These are phyloP conservation scores for Ceratobasidium sp. DNA, from an alignment of 1,284 basidiomycete species.

Conservation along the genomic window DNA sequence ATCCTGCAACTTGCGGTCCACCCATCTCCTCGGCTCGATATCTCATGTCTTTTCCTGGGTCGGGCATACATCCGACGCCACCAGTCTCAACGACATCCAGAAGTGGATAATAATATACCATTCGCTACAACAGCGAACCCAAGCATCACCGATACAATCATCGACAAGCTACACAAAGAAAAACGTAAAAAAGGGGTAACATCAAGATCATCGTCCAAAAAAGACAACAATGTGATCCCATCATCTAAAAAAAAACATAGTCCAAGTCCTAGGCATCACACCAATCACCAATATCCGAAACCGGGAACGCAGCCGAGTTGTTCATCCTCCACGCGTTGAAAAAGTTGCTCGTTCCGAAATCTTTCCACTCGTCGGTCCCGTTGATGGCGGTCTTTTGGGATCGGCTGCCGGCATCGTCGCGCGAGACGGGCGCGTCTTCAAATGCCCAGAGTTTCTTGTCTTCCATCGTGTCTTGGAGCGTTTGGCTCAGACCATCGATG, in stretches of 20 bases:
- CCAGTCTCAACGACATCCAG: no score
- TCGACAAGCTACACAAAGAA: background rate
- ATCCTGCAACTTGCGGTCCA: no score
- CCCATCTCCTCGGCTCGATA: no score
- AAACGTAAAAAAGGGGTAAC: background rate
- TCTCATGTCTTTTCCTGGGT: no score
- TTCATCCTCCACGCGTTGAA: slow-evolving; percentile 36
- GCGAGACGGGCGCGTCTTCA: slow-evolving; percentile 17
- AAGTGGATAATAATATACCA: background rate
- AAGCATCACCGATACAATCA: background rate
- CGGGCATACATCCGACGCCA: no score
- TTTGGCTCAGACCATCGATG: background rate
- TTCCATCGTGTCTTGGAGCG: slow-evolving; percentile 7
- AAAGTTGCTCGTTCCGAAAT: slow-evolving; percentile 6
- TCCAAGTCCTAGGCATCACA: slow-evolving; percentile 28
- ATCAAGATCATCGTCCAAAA: slow-evolving; percentile 16
- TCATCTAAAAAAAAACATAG: no score
- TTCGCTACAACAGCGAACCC: background rate
- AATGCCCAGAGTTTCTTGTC: slow-evolving; percentile 28
- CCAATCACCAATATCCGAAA: slow-evolving; percentile 34
- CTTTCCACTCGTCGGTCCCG: slow-evolving; percentile 21
- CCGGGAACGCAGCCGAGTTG: background rate
- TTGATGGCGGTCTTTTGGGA: background rate
- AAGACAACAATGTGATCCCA: background rate
- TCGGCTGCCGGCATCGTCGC: slow-evolving; percentile 27